These are phyloP conservation scores for Dendryphion nanum DNA, from an alignment of 2,329 filamentous ascomycete genomes.

Conservation along the genomic window DNA sequence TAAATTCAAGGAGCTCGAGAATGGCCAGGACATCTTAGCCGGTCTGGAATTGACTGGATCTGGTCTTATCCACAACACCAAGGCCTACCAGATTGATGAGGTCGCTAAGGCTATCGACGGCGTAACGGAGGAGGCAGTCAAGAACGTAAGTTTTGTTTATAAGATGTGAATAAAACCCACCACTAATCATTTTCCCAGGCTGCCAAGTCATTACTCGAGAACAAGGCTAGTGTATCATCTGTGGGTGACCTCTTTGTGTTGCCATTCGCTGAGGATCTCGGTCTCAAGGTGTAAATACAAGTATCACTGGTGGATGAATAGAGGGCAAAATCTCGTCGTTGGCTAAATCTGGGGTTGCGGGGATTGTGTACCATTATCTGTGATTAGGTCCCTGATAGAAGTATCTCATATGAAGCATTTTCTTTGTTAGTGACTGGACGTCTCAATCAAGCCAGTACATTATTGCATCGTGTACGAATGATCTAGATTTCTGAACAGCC, in stretches of 20 bases:
- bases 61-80: conserved; percentile 75
- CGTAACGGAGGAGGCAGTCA: conserved; percentile 80
- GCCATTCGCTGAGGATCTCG: conserved; percentile 91
- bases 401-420: conserved; percentile 35
- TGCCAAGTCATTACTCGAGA: conserved; percentile 82
- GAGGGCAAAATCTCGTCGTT: conserved; percentile 28
- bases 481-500: no score
- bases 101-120: conserved; percentile 75
- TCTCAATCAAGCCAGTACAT: no score
- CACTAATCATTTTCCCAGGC: conserved; percentile 55
- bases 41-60: conserved; percentile 82
- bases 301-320: conserved; percentile 18
- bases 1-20: conserved; percentile 87
- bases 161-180: not conserved
- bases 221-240: conserved; percentile 83
- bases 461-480: no score
- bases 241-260: conserved; percentile 90
- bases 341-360: conserved; percentile 20
- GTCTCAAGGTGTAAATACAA: conserved; percentile 80
- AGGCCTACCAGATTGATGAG: conserved; percentile 80
- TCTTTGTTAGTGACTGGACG: conserved; percentile 29
- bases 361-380: conserved; percentile 42
- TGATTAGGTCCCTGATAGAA: conserved; percentile 42
- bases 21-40: conserved; percentile 72
- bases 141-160: conserved; percentile 63